phyloP scores from a whole-genome alignment of 257 asterid genomes.

The Solanum boliviense region DNA sequence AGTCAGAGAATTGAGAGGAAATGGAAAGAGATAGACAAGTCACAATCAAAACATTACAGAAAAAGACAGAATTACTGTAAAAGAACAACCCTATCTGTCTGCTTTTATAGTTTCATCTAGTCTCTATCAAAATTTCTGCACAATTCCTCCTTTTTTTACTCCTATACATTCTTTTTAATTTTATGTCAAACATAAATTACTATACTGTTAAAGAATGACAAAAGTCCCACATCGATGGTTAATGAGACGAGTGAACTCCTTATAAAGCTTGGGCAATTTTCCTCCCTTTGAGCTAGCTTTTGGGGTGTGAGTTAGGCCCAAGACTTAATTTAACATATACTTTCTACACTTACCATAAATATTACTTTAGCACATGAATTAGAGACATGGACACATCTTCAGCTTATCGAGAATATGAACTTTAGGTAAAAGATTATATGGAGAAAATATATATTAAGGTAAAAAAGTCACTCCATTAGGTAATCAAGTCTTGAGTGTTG shows the following conservation, averaged over 20 bases:
- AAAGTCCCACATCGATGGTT: no score
- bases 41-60: constrained; percentile 18
- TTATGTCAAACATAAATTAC: neutral
- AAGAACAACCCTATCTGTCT: neutral
- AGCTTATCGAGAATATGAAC: neutral
- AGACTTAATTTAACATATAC: no score
- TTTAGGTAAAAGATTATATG: no score
- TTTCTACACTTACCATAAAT: neutral
- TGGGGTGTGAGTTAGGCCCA: no score
- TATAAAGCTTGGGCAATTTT: no score
- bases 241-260: no score
- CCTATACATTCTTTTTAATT: neutral
- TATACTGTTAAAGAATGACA: neutral
- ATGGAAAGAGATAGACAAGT: constrained; percentile 13
- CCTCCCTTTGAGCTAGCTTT: no score
- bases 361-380: neutral
- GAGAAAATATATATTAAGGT: fast-evolving
- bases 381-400: fast-evolving
- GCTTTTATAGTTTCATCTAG: neutral
- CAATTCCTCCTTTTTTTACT: neutral
- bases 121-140: neutral
- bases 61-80: neutral
- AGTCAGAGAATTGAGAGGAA: constrained; percentile 13
- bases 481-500: neutral
- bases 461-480: no score